Evolutionary conservation across 352 stramenopile species (phyloP), one percentile per base, ranked within the genome.

Genomic region (Phytopythium oedochilum): DNA sequence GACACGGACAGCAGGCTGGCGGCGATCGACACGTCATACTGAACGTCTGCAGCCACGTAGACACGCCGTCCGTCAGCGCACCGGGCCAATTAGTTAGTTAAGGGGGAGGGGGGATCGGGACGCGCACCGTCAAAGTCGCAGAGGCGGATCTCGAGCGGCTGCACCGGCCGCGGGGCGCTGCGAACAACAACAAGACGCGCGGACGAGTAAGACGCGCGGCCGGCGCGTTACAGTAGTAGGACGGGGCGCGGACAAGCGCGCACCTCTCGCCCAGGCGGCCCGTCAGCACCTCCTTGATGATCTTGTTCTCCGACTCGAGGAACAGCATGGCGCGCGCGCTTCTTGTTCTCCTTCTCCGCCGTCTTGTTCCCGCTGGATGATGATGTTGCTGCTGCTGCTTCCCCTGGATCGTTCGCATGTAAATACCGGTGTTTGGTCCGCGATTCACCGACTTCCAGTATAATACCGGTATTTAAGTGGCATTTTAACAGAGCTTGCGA

Each of bases 261-360:
- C 45, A 94, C 83, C 73, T 85, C 47, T 80, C 76, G 10, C 82
- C 84, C 39, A 94, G 39, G 32, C 82, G 82, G 22, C 74, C 78
- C 52, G 82, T 64, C 10, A 94, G 66, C 45, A 94, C 80, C 68
- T 92, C 82, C 68, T 92, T 90, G 36, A 94, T 78, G 63, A 94
- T 92, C 76, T 94, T 94, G 75, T 91, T 92, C 66, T 92, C 82
- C 56, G 78, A 70, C 64, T 94, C 84, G 28, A 94, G 70, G 67
- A 91, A 91, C 50, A 94, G 66, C 84, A 94, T 94, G 35, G 14
- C 55, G 48, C 23, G 3, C 5, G 5, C 15, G 23, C 46, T 48
- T 32, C 38, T 44, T 44, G 6, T 44, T 28, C 14, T 48, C 34
- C 42, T 34, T n/a, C n/a, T n/a, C n/a, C n/a, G n/a, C n/a, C n/a